phyloP scores from a whole-genome alignment of 371 early-diverging fungal species.

The Batkoa obscura region DNA sequence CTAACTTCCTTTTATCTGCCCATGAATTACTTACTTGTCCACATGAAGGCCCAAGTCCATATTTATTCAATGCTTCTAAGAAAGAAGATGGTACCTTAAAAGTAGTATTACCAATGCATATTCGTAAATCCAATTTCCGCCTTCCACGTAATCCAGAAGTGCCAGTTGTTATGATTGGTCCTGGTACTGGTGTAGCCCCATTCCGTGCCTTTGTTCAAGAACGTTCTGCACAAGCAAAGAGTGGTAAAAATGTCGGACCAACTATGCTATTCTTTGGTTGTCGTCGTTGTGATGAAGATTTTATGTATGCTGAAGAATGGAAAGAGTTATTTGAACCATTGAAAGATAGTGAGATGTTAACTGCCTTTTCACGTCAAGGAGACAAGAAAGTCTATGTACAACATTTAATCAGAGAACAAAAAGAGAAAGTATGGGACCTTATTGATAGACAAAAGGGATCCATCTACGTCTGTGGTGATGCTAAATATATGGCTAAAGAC shows the following conservation, averaged over 20 bases:
- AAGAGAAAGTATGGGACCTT: conserved; percentile 48
- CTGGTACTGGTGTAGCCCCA: conserved; percentile 96
- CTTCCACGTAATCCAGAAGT: conserved; percentile 54
- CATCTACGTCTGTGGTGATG: conserved; percentile 91
- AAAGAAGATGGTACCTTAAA: conserved; percentile 10
- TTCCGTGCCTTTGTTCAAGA: conserved; percentile 90
- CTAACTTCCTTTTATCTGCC: conserved; percentile 36
- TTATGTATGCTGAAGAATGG: conserved; percentile 74
- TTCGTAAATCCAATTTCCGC: conserved; percentile 73
- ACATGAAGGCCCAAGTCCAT: neutral
- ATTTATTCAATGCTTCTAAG: conserved; percentile 17
- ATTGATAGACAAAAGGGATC: conserved; percentile 47
- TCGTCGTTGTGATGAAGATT: conserved; percentile 64
- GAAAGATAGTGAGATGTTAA: conserved; percentile 34
- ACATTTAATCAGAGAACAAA: conserved; percentile 43
- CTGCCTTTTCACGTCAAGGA: conserved; percentile 75
- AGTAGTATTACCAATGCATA: conserved; percentile 55
- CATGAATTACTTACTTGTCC: neutral
- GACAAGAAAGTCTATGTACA: conserved; percentile 76
- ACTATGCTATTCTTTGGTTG: conserved; percentile 87
- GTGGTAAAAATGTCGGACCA: conserved; percentile 44
- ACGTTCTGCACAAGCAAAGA: conserved; percentile 37
- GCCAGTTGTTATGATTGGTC: conserved; percentile 93
- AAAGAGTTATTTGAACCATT: conserved; percentile 29
- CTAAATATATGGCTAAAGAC: conserved; percentile 88